A percentile compares a stretch with the other conserved stretches of the same genome.
Conservation (phyloP, 2,329 filamentous ascomycete species). For the Colletotrichum magnum region DNA sequence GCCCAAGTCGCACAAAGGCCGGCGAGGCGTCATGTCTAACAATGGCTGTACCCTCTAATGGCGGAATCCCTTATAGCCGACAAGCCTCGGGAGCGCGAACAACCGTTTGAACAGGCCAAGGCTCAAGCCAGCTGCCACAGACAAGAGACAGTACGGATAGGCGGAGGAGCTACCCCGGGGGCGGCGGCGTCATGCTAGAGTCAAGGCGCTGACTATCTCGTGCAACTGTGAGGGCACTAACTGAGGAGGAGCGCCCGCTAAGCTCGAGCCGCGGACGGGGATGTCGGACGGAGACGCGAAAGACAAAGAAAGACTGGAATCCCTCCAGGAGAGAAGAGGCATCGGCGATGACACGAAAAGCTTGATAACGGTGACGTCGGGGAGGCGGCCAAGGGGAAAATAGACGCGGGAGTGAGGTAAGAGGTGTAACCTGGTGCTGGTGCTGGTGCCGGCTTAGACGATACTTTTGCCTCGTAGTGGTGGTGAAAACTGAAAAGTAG, state of each 20-base stretch:
- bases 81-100: constrained; percentile 20
- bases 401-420: no score
- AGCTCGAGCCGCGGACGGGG: constrained; percentile 9
- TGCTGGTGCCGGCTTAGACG: no score
- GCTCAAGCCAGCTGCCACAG: neutral
- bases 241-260: constrained; percentile 6
- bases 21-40: constrained; percentile 18
- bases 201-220: constrained; percentile 10
- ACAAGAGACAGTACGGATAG: neutral
- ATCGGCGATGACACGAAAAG: constrained; percentile 14
- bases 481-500: no score
- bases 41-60: constrained; percentile 21
- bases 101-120: constrained; percentile 22
- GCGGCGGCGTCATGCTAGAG: constrained; percentile 25
- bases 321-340: neutral
- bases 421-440: no score
- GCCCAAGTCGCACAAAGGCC: constrained; percentile 6
- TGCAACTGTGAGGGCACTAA: neutral
- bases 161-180: constrained; percentile 5
- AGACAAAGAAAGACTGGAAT: constrained; percentile 7
- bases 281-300: neutral
- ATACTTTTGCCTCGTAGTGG: no score
- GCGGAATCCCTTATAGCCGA: constrained; percentile 21
- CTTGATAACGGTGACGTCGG: neutral
- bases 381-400: neutral